Evolutionary conservation across 345 rosid species (phyloP).

Genomic region (Murraya koenigii): DNA sequence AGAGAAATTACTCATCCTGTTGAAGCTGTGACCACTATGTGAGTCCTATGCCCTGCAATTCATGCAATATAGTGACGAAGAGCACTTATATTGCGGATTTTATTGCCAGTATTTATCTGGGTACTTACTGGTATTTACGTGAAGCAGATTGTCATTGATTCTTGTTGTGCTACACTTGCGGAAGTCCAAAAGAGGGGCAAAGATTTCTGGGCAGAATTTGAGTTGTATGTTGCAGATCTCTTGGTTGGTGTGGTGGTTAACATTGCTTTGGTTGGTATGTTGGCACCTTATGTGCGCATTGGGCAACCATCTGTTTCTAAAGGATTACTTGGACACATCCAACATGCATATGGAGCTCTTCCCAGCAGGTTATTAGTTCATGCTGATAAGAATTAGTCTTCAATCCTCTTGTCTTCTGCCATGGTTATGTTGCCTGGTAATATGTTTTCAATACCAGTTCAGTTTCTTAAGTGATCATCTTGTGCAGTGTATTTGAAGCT

Average conservation of each 20-base stretch:
- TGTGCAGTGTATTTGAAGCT: slow-evolving; percentile 77
- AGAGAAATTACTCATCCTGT: background rate
- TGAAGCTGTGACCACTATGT: background rate
- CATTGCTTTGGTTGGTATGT: slow-evolving; percentile 86
- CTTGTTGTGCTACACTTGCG: slow-evolving; percentile 91
- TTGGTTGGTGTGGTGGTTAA: slow-evolving; percentile 84
- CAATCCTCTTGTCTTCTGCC: background rate
- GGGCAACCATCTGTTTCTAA: slow-evolving; percentile 61
- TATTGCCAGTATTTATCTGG: background rate
- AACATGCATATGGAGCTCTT: slow-evolving; percentile 77
- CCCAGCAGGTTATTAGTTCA: slow-evolving; percentile 70
- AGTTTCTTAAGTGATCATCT: slow-evolving; percentile 15
- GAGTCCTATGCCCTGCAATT: no score
- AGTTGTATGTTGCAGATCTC: slow-evolving; percentile 87
- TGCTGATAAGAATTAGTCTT: background rate
- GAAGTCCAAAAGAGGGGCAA: slow-evolving; percentile 92
- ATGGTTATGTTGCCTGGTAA: background rate
- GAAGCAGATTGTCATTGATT: slow-evolving; percentile 80
- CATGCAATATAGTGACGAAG: background rate
- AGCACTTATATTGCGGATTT: background rate
- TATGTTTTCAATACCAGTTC: background rate
- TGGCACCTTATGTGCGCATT: slow-evolving; percentile 89
- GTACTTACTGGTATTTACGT: background rate
- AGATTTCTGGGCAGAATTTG: slow-evolving; percentile 93
- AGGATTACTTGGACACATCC: slow-evolving; percentile 62